These are phyloP conservation scores for Dactylellina haptotyla DNA, from an alignment of 2,329 filamentous ascomycete species.

Conservation along the genomic window DNA sequence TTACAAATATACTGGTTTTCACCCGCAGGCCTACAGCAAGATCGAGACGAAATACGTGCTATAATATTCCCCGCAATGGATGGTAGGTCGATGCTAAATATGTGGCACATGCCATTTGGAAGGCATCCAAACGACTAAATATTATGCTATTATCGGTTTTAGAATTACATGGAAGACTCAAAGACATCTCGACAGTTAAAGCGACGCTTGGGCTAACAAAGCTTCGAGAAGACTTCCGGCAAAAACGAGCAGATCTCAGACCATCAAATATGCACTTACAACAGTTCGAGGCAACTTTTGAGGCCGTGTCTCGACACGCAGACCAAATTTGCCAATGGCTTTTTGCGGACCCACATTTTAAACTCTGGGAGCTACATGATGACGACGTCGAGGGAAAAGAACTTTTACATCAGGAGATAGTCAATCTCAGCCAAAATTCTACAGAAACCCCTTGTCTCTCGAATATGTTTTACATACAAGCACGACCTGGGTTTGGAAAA, in stretches of 20 bases:
- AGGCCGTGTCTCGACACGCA: constrained; percentile 33
- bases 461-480: constrained; percentile 43
- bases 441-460: neutral
- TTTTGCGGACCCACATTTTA: constrained; percentile 28
- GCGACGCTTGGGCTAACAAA: constrained; percentile 2
- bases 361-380: constrained; percentile 38
- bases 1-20: neutral
- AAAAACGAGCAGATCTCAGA: constrained; percentile 22
- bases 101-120: neutral
- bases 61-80: constrained; percentile 37
- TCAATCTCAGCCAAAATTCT: neutral
- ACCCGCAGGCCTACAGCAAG: constrained; percentile 19
- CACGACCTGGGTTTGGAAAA: constrained; percentile 44
- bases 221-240: constrained; percentile 28
- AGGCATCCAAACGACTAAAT: neutral
- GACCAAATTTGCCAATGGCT: constrained; percentile 51
- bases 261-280: constrained; percentile 31
- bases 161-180: constrained; percentile 21
- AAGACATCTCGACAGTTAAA: constrained; percentile 35
- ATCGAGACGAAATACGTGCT: constrained; percentile 31
- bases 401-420: constrained; percentile 5
- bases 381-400: constrained; percentile 19
- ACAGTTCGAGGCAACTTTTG: constrained; percentile 32
- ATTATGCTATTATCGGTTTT: neutral
- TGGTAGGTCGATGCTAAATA: constrained; percentile 6